phyloP scores from a whole-genome alignment of 2,329 filamentous ascomycete species.

The Hysterium pulicare region DNA sequence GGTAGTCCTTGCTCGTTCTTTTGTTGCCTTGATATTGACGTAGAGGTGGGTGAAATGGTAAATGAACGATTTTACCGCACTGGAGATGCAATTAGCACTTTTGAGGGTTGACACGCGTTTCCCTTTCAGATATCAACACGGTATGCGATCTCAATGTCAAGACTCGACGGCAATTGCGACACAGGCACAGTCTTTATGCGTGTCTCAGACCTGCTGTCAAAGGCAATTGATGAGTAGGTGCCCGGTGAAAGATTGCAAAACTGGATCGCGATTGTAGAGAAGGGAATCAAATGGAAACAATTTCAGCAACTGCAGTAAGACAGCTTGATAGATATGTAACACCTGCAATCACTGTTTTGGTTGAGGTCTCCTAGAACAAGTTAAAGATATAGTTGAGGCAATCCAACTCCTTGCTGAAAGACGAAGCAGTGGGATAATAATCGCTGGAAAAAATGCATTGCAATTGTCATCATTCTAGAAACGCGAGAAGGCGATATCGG shows the following conservation, averaged over 20 bases:
- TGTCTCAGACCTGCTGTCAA: neutral
- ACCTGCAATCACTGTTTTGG: conserved; percentile 1
- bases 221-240: neutral
- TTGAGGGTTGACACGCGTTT: too few species aligned
- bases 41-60: too few species aligned
- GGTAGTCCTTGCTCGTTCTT: neutral
- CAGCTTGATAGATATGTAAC: neutral
- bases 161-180: too few species aligned
- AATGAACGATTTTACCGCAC: too few species aligned
- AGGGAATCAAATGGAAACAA: neutral
- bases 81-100: too few species aligned
- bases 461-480: conserved; percentile 4
- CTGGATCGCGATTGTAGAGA: neutral
- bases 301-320: neutral
- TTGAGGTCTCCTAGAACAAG: conserved; percentile 3
- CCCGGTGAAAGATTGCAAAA: neutral
- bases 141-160: too few species aligned
- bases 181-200: too few species aligned
- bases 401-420: conserved; percentile 3
- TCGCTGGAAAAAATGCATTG: conserved; percentile 8
- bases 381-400: conserved; percentile 5
- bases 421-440: neutral
- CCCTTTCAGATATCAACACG: too few species aligned
- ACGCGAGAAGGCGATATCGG: conserved; percentile 6
- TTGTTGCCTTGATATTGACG: too few species aligned